Conservation (phyloP, 73 alveolate species). For the Blepharisma japonicum region DNA sequence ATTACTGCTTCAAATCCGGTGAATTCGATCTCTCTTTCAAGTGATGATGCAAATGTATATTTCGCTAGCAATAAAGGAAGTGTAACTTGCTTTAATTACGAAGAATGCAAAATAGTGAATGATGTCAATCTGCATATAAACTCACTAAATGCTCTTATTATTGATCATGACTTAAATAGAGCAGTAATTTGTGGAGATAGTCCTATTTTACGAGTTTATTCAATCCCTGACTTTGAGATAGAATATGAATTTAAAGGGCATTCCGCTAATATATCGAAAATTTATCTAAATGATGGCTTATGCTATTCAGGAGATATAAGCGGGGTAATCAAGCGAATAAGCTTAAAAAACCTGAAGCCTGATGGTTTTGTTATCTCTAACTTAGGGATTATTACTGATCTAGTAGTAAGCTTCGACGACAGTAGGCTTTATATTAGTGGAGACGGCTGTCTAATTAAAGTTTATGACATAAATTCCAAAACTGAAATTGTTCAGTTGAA, state of each 20-base stretch:
- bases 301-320: neutral
- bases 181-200: slow-evolving; percentile 10
- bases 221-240: neutral
- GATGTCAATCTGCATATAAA: slow-evolving; percentile 2
- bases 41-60: neutral
- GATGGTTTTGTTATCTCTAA: neutral
- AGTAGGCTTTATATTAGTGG: neutral
- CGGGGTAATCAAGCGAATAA: neutral
- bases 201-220: slow-evolving; percentile 14
- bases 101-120: slow-evolving; percentile 5
- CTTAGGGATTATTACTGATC: neutral
- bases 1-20: neutral
- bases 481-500: neutral
- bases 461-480: neutral
- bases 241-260: neutral
- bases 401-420: neutral
- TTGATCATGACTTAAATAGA: neutral
- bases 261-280: neutral
- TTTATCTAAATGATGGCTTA: neutral
- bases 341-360: neutral
- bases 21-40: neutral
- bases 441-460: slow-evolving; percentile 17
- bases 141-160: neutral
- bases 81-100: neutral
- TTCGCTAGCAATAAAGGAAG: neutral